Evolutionary conservation across 305 asterid genomes (phyloP).

Genomic region (Caryopteris hybrid): DNA sequence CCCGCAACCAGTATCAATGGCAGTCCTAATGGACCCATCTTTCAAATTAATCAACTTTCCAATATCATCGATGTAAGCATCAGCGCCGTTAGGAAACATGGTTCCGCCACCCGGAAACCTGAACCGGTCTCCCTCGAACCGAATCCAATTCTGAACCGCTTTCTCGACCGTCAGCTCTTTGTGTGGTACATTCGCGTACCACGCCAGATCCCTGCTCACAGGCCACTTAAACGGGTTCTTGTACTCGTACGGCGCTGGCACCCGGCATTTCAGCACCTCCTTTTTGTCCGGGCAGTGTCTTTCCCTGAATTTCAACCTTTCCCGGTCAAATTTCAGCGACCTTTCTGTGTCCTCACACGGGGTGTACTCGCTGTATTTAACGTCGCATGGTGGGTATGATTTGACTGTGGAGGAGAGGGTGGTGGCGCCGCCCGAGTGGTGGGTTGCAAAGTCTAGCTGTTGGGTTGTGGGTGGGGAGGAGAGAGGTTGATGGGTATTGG

Average conservation of each 20-base stretch:
- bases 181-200: slow-evolving; percentile 60
- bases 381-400: slow-evolving; percentile 34
- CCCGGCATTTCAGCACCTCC: slow-evolving; percentile 38
- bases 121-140: slow-evolving; percentile 49
- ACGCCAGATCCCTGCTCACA: slow-evolving; percentile 37
- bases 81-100: slow-evolving; percentile 57
- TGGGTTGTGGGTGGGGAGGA: not conserved
- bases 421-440: slow-evolving; percentile 29
- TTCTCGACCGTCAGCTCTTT: slow-evolving; percentile 52
- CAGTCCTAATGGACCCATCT: slow-evolving; percentile 48
- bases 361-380: slow-evolving; percentile 36
- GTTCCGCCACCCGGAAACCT: slow-evolving; percentile 60
- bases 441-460: slow-evolving; percentile 31
- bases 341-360: slow-evolving; percentile 47
- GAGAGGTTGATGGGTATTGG: too few relatives aligned
- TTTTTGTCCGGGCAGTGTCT: slow-evolving; percentile 41
- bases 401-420: not conserved
- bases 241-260: slow-evolving; percentile 47
- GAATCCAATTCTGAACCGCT: slow-evolving; percentile 56
- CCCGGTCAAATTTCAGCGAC: slow-evolving; percentile 29
- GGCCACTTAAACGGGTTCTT: slow-evolving; percentile 47
- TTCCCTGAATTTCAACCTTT: slow-evolving; percentile 35
- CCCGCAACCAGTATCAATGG: slow-evolving; percentile 64
- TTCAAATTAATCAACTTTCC: slow-evolving; percentile 40
- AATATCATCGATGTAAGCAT: slow-evolving; percentile 47